A percentile compares a stretch with the other conserved stretches of the same genome.
Evolutionary conservation across 2,329 filamentous ascomycete species (phyloP).

Genomic region (Aspergillus phoenicis): DNA sequence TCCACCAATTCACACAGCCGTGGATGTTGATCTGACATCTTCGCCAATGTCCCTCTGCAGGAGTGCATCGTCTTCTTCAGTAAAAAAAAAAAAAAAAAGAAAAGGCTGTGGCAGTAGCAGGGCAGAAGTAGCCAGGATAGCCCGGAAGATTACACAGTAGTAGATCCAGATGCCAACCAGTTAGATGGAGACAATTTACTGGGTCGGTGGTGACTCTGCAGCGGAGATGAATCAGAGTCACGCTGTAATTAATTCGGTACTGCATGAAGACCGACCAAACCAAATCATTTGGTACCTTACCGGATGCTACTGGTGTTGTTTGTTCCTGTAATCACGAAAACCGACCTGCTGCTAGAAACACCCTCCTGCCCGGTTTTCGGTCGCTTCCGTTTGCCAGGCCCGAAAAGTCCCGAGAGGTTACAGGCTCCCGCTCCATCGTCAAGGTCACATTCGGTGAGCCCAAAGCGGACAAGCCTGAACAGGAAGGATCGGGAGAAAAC

Average conservation of each 20-base stretch:
- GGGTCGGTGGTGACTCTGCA: background rate
- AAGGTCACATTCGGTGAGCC: conserved; percentile 32
- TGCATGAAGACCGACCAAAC: background rate
- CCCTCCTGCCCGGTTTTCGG: conserved; percentile 19
- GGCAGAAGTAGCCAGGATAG: background rate
- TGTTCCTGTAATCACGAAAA: background rate
- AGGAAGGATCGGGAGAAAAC: conserved; percentile 27
- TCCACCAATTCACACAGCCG: background rate
- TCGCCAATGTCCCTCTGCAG: background rate
- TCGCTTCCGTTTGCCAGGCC: conserved; percentile 11
- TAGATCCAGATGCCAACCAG: background rate
- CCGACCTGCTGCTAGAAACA: background rate
- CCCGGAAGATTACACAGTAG: background rate
- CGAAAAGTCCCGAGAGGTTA: conserved; percentile 26
- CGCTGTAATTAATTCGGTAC: background rate
- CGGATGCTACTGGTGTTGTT: background rate
- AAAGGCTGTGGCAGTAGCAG: background rate
- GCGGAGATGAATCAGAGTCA: background rate
- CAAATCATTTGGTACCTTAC: background rate
- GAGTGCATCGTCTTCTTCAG: background rate
- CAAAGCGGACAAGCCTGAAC: conserved; percentile 32
- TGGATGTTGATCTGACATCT: background rate
- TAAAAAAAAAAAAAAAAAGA: background rate
- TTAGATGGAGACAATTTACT: conserved; percentile 5
- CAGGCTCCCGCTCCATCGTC: conserved; percentile 19